Evolutionary conservation across 108 stramenopile species (phyloP), one percentile per base, ranked within the genome.

Genomic region (Bacterosira constricta): DNA sequence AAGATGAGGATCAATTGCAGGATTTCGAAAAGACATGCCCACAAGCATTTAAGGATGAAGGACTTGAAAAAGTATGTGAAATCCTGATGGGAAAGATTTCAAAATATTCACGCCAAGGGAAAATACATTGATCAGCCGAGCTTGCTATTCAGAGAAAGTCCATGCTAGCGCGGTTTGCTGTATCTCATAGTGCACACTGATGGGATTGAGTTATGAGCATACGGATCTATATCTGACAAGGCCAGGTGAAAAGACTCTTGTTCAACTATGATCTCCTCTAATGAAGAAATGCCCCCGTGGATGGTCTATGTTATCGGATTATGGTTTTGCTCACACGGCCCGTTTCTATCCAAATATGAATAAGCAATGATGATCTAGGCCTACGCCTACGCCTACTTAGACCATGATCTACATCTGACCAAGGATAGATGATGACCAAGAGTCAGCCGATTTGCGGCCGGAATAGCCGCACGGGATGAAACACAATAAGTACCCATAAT

Each of bases 61-160:
- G n/a, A n/a, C n/a, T n/a, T n/a, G n/a, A n/a, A n/a, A n/a, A n/a
- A n/a, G n/a, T n/a, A n/a, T n/a, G n/a, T n/a, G n/a, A n/a, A n/a
- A n/a, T n/a, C n/a, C n/a, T n/a, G n/a, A 64, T 49, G 63, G 46
- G 27, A 64, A 64, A 44, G 63, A 64, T 30, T 64, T 64, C 39
- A 49, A 49, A 32, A 64, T 64, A 26, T 42, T 18, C 30, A 46
- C 63, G 6, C 26, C 63, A 46, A 44, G 63, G 17, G 29, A 64
- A 32, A 64, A 64, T 13, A 64, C 63, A 15, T 32, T 64, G 15
- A 32, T 64, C 44, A 64, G 46, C 1, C 25, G 45, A 47, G 63
- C 63, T n/a, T 64, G 30, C 15, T 64, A 23, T 20, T n/a, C n/a
- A n/a, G 63, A 32, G 63, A 44, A n/a, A n/a, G n/a, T n/a, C n/a